Conservation (phyloP, 2,329 filamentous ascomycete genomes). For the Fusarium phyllophilum region DNA sequence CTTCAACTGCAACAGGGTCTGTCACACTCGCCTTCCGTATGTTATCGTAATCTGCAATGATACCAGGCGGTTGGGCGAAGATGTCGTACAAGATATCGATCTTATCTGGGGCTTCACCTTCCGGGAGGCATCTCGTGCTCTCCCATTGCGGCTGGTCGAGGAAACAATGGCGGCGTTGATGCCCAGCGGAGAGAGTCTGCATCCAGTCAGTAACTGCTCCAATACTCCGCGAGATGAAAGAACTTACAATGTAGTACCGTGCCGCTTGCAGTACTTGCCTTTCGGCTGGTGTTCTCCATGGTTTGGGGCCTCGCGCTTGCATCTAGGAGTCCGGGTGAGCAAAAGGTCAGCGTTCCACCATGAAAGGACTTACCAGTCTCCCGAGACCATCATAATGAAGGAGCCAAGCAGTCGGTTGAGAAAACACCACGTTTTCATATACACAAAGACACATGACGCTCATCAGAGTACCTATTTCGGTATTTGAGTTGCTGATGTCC, state of each 20-base stretch:
- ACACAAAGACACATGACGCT: slow-evolving; percentile 23
- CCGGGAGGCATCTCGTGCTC: not conserved
- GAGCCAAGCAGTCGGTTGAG: slow-evolving; percentile 25
- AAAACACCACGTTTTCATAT: slow-evolving; percentile 20
- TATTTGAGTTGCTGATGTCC: slow-evolving; percentile 1
- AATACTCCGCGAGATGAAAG: fast-evolving
- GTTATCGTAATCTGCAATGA: not conserved
- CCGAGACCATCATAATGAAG: slow-evolving; percentile 25
- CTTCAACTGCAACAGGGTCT: not conserved
- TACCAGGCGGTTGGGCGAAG: slow-evolving; percentile 6
- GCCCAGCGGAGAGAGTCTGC: slow-evolving; percentile 22
- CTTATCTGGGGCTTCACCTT: not conserved
- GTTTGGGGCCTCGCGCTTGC: slow-evolving; percentile 19
- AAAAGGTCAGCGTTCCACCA: not conserved
- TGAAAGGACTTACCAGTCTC: not conserved
- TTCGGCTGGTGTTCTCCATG: not conserved
- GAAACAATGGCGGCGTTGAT: slow-evolving; percentile 19
- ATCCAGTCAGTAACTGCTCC: not conserved
- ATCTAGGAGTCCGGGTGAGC: not conserved
- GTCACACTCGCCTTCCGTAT: not conserved
- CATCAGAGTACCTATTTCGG: slow-evolving; percentile 12
- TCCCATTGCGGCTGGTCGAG: slow-evolving; percentile 27
- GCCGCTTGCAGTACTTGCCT: slow-evolving; percentile 8
- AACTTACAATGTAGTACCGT: slow-evolving; percentile 16
- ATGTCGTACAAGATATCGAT: slow-evolving; percentile 12